Evolutionary conservation across 1,284 basidiomycete species (phyloP).

Genomic region (Cystobasidiaceae sp.): DNA sequence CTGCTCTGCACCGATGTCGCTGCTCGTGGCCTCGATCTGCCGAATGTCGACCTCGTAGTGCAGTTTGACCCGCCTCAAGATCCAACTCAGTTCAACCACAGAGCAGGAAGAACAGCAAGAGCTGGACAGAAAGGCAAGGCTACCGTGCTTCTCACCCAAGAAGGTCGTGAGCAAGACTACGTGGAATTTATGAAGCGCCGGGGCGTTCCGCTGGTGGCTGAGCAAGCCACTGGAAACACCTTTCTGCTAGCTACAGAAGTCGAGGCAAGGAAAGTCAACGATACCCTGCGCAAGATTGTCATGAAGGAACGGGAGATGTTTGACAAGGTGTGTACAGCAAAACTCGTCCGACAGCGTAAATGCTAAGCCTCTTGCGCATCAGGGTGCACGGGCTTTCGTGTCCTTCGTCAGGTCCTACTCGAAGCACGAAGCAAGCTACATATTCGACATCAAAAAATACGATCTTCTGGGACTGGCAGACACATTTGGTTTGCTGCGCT

Average conservation of each 20-base stretch:
- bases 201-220: conserved; percentile 74
- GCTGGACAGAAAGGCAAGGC: conserved; percentile 83
- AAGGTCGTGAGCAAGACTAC: conserved; percentile 73
- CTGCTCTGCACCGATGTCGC: conserved; percentile 98
- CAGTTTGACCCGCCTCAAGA: conserved; percentile 96
- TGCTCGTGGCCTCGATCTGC: conserved; percentile 89
- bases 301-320: conserved; percentile 65
- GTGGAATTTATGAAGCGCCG: conserved; percentile 81
- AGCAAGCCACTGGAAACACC: conserved; percentile 45
- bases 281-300: conserved; percentile 56
- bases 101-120: conserved; percentile 89
- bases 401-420: conserved; percentile 89
- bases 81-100: conserved; percentile 89
- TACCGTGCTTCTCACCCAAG: conserved; percentile 63
- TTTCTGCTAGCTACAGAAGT: conserved; percentile 23
- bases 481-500: conserved; percentile 75
- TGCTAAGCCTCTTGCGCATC: conserved; percentile 25
- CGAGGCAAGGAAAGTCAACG: conserved; percentile 32
- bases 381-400: conserved; percentile 86
- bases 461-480: conserved; percentile 80
- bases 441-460: conserved; percentile 81
- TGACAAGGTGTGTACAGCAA: conserved; percentile 64
- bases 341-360: too few species aligned
- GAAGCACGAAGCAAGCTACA: conserved; percentile 94
- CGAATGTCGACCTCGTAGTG: conserved; percentile 86